phyloP scores from a whole-genome alignment of 2,329 filamentous ascomycete genomes.

The Penicillium sp. region DNA sequence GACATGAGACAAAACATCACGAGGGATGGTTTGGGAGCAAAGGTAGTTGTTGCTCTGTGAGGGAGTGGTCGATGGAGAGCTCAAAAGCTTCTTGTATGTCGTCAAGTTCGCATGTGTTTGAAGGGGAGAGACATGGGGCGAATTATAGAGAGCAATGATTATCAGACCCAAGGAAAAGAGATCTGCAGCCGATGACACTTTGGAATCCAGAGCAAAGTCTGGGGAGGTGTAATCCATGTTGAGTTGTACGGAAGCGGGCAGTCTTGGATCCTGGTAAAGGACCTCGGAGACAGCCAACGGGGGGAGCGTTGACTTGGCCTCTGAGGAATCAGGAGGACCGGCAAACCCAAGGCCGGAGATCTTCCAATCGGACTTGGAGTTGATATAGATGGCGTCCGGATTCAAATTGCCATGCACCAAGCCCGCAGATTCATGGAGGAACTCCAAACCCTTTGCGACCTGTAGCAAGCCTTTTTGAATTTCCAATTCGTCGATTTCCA shows the following conservation, averaged over 20 bases:
- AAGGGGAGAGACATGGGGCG: slow-evolving; percentile 86
- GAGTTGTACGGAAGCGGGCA: slow-evolving; percentile 83
- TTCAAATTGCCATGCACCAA: slow-evolving; percentile 94
- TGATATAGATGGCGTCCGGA: slow-evolving; percentile 90
- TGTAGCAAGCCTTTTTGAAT: slow-evolving; percentile 96
- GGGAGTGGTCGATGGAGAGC: slow-evolving; percentile 77
- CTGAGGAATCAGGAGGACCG: slow-evolving; percentile 77
- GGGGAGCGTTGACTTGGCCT: slow-evolving; percentile 74
- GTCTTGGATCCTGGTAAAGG: slow-evolving; percentile 80
- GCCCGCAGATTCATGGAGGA: slow-evolving; percentile 91
- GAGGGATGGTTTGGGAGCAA: slow-evolving; percentile 77
- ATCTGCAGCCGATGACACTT: slow-evolving; percentile 81
- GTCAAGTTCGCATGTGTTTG: slow-evolving; percentile 80
- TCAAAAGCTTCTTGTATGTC: slow-evolving; percentile 83
- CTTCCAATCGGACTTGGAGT: slow-evolving; percentile 98
- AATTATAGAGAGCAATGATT: slow-evolving; percentile 90
- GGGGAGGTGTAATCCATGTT: slow-evolving; percentile 93
- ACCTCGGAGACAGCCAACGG: slow-evolving; percentile 83
- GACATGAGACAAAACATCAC: slow-evolving; percentile 75
- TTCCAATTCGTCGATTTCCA: slow-evolving; percentile 95
- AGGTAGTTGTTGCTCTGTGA: slow-evolving; percentile 84
- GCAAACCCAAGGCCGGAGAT: slow-evolving; percentile 93
- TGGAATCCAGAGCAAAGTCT: slow-evolving; percentile 91
- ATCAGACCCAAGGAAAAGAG: slow-evolving; percentile 93
- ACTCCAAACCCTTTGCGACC: slow-evolving; percentile 91